Percentiles rank a stretch among this genome's conserved stretches.
Evolutionary conservation across 1,284 basidiomycete genomes (phyloP).

Genomic region (Tilletia horrida): DNA sequence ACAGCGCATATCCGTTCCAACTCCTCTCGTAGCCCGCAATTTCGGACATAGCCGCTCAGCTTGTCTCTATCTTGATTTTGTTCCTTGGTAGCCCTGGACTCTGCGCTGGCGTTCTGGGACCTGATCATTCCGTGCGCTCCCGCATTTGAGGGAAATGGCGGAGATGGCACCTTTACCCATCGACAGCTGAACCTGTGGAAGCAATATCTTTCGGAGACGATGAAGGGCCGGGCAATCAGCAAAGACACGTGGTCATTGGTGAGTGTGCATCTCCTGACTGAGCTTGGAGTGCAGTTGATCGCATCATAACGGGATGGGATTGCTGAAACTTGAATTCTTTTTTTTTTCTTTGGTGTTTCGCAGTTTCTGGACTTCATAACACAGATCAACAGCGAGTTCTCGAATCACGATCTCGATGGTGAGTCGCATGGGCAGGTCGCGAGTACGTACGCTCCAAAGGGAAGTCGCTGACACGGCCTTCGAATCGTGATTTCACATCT

Average conservation of each 20-base stretch:
- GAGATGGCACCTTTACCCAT: constrained; percentile 64
- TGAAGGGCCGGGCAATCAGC: constrained; percentile 72
- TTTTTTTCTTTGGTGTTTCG: neutral
- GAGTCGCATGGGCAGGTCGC: constrained; percentile 35
- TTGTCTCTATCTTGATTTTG: neutral
- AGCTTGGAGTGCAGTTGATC: constrained; percentile 15
- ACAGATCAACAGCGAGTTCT: constrained; percentile 74
- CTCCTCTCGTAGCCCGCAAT: no score
- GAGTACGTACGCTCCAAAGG: neutral
- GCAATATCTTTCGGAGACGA: constrained; percentile 70
- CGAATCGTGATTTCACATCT: constrained; percentile 8
- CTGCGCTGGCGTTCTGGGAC: constrained; percentile 78
- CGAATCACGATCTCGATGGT: constrained; percentile 83
- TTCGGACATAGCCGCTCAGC: no score
- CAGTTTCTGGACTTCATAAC: constrained; percentile 73
- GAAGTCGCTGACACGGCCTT: no score
- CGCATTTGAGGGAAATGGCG: constrained; percentile 59
- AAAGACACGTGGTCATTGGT: constrained; percentile 88
- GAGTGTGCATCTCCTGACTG: neutral
- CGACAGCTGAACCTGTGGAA: constrained; percentile 77
- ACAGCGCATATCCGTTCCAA: no score
- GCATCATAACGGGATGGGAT: no score
- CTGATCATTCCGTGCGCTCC: constrained; percentile 78
- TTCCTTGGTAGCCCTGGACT: constrained; percentile 61
- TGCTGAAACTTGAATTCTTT: neutral